Percentiles rank a stretch among this genome's conserved stretches.
Evolutionary conservation across 495 filamentous ascomycete genomes (phyloP).

Genomic region (Glonium stellatum): DNA sequence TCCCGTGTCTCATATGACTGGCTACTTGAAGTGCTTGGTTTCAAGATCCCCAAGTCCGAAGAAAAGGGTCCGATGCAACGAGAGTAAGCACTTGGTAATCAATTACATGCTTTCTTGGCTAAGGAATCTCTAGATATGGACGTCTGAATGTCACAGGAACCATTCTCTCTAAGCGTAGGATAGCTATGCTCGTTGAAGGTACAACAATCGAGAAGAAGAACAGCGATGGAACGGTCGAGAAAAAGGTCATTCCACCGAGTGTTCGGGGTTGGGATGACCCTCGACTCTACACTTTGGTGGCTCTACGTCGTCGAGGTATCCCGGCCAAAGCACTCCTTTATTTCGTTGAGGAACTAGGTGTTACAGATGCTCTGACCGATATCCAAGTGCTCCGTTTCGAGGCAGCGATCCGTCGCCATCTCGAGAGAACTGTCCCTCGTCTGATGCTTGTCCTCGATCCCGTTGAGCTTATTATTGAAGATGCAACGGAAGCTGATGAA

Average conservation of each 20-base stretch:
- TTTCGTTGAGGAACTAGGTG: slow-evolving; percentile 83
- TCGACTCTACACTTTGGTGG: slow-evolving; percentile 81
- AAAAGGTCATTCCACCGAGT: slow-evolving; percentile 29
- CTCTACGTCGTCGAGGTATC: slow-evolving; percentile 70
- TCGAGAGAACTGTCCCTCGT: slow-evolving; percentile 77
- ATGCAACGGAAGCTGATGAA: slow-evolving; percentile 59
- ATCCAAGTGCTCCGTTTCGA: slow-evolving; percentile 74
- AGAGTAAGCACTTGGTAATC: slow-evolving; percentile 44
- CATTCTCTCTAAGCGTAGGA: slow-evolving; percentile 75
- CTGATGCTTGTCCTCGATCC: slow-evolving; percentile 74
- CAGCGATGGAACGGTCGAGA: slow-evolving; percentile 22
- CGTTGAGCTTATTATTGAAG: slow-evolving; percentile 63
- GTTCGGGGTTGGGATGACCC: slow-evolving; percentile 88
- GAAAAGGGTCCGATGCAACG: slow-evolving; percentile 66
- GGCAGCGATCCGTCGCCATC: slow-evolving; percentile 67
- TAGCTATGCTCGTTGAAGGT: slow-evolving; percentile 62
- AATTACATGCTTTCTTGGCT: neutral
- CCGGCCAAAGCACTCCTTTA: slow-evolving; percentile 80
- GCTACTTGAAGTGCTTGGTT: slow-evolving; percentile 68
- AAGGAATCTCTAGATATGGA: slow-evolving; percentile 46
- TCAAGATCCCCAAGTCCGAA: slow-evolving; percentile 44
- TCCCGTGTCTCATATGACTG: slow-evolving; percentile 79
- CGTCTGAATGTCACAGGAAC: slow-evolving; percentile 75
- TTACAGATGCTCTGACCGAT: slow-evolving; percentile 65
- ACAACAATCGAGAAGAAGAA: slow-evolving; percentile 36